Conservation (phyloP, 441 rosid genomes). For the Brassica hybrid region DNA sequence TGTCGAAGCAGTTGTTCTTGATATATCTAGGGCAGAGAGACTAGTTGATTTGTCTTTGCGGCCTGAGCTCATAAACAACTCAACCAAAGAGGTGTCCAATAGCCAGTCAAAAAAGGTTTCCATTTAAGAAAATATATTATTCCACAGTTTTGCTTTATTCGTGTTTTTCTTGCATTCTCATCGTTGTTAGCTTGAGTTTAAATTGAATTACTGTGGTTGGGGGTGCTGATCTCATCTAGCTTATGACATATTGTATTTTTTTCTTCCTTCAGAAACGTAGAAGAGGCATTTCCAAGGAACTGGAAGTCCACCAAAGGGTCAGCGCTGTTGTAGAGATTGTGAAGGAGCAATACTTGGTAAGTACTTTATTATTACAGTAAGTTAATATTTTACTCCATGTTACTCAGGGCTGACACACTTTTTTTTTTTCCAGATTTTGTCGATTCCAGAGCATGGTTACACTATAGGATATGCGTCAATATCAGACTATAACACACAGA, state of each 20-base stretch:
- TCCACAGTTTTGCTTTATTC: conserved; percentile 36
- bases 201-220: conserved; percentile 19
- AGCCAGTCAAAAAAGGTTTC: conserved; percentile 67
- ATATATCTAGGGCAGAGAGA: conserved; percentile 77
- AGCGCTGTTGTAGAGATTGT: conserved; percentile 89
- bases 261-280: conserved; percentile 70
- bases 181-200: conserved; percentile 6
- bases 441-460: conserved; percentile 76
- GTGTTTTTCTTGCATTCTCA: conserved; percentile 43
- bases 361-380: too few species aligned
- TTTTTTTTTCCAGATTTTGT: conserved; percentile 67
- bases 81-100: conserved; percentile 47
- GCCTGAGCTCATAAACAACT: conserved; percentile 64
- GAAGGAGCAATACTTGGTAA: conserved; percentile 70
- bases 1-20: conserved; percentile 83
- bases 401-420: too few species aligned
- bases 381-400: too few species aligned
- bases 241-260: conserved; percentile 22
- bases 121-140: conserved; percentile 17
- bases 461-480: conserved; percentile 84
- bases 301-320: conserved; percentile 80
- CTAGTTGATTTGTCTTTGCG: conserved; percentile 92
- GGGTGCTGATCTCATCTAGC: neutral
- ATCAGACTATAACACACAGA: conserved; percentile 90
- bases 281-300: conserved; percentile 62